These are phyloP conservation scores for Peronospora farinosa DNA, from an alignment of 352 stramenopile species.

Conservation along the genomic window DNA sequence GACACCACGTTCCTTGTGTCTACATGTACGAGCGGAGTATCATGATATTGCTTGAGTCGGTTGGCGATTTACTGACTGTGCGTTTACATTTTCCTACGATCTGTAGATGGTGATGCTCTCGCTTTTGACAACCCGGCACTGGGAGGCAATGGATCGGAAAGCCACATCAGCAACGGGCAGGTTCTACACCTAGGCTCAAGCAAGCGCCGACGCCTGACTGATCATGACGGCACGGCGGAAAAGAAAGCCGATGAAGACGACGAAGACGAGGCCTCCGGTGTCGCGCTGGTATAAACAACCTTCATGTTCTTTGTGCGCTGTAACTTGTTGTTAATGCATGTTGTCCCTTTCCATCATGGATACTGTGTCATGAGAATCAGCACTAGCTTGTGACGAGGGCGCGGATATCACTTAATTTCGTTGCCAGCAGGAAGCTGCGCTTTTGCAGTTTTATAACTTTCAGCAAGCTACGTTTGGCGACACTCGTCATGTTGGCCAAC, in stretches of 20 bases:
- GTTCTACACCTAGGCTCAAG: constrained; percentile 6
- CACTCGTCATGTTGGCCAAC: no score
- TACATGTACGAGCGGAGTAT: constrained; percentile 24
- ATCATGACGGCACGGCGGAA: constrained; percentile 5
- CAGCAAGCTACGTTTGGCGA: no score
- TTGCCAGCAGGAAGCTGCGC: not conserved
- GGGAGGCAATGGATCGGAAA: constrained; percentile 11
- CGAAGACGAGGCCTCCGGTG: constrained; percentile 5
- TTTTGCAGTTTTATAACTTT: no score
- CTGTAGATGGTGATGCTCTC: constrained; percentile 30
- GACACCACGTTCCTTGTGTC: constrained; percentile 29
- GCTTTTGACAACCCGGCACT: constrained; percentile 32
- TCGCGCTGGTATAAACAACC: constrained; percentile 21
- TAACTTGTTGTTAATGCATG: not conserved
- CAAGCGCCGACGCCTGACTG: constrained; percentile 26
- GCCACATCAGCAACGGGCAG: constrained; percentile 17
- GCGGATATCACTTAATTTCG: not conserved
- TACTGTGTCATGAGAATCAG: not conserved
- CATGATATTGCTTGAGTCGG: not conserved
- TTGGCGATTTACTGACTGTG: constrained; percentile 3
- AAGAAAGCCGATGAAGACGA: constrained; percentile 15
- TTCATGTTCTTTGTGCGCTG: not conserved
- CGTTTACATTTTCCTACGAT: not conserved
- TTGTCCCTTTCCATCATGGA: not conserved
- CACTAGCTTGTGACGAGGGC: not conserved